Evolutionary conservation across 1,284 basidiomycete genomes (phyloP).

Genomic region (Sporisorium iseilematis-ciliati): DNA sequence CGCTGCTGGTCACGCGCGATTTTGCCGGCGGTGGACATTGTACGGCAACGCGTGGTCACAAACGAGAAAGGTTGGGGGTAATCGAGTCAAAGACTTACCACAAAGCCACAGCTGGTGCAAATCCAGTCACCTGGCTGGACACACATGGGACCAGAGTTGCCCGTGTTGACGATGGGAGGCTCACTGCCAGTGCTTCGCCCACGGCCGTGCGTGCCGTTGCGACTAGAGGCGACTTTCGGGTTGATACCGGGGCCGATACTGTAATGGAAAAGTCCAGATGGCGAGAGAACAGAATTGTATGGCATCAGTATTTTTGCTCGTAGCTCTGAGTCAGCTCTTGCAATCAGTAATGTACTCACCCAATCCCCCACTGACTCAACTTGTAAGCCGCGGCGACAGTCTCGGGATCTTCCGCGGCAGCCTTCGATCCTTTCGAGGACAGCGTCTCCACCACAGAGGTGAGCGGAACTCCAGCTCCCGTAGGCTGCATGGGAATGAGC

Average conservation of each 20-base stretch:
- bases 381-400: constrained; percentile 47
- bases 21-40: too few species aligned
- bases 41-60: background rate
- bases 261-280: background rate
- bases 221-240: constrained; percentile 37
- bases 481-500: constrained; percentile 50
- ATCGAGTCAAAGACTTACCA: constrained; percentile 29
- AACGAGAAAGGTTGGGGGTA: background rate
- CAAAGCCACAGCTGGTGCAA: constrained; percentile 77
- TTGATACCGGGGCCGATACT: constrained; percentile 61
- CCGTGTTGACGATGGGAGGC: constrained; percentile 79
- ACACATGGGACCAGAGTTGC: constrained; percentile 84
- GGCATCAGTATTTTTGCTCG: too few species aligned
- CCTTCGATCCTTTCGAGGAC: constrained; percentile 44
- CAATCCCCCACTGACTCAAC: constrained; percentile 46
- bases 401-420: constrained; percentile 46
- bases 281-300: background rate
- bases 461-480: constrained; percentile 39
- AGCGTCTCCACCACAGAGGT: constrained; percentile 48
- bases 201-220: constrained; percentile 17
- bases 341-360: constrained; percentile 22
- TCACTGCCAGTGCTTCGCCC: constrained; percentile 33
- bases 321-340: background rate
- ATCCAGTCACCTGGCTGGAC: constrained; percentile 92
- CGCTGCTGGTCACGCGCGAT: background rate